Evolutionary conservation across 2,329 filamentous ascomycete genomes (phyloP).

Genomic region (Colletotrichum spinosum): DNA sequence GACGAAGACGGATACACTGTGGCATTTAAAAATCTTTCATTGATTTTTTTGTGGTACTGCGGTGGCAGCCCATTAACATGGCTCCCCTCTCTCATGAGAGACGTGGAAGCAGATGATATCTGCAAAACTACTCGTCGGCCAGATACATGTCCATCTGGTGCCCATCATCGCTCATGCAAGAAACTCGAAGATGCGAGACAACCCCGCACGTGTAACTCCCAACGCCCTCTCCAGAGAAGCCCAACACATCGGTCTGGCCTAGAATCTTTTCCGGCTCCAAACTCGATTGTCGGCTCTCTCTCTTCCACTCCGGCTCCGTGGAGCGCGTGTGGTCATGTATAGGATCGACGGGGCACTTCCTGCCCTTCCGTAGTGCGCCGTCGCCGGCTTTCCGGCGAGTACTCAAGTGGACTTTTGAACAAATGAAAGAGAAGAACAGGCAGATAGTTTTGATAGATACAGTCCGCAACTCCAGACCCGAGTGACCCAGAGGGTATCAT

Average conservation of each 20-base stretch:
- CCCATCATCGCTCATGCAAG: constrained; percentile 39
- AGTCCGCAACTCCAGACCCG: constrained; percentile 30
- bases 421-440: constrained; percentile 10
- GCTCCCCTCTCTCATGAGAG: constrained; percentile 4
- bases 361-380: constrained; percentile 34
- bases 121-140: constrained; percentile 25
- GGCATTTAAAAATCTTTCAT: constrained; percentile 11
- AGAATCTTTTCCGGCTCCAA: constrained; percentile 1
- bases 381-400: constrained; percentile 19
- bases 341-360: constrained; percentile 32
- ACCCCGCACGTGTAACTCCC: constrained; percentile 33
- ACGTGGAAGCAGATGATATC: neutral
- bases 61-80: neutral
- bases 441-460: constrained; percentile 28
- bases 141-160: constrained; percentile 31
- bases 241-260: constrained; percentile 16
- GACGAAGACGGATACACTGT: neutral
- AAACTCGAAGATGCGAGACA: constrained; percentile 33
- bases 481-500: constrained; percentile 29
- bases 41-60: constrained; percentile 8
- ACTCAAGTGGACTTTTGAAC: constrained; percentile 27
- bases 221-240: constrained; percentile 35
- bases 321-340: constrained; percentile 17
- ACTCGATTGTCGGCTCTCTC: constrained; percentile 21
- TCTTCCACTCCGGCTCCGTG: constrained; percentile 11